Conservation (phyloP, 202 grass and related monocot genomes). For the Setaria viridis region DNA sequence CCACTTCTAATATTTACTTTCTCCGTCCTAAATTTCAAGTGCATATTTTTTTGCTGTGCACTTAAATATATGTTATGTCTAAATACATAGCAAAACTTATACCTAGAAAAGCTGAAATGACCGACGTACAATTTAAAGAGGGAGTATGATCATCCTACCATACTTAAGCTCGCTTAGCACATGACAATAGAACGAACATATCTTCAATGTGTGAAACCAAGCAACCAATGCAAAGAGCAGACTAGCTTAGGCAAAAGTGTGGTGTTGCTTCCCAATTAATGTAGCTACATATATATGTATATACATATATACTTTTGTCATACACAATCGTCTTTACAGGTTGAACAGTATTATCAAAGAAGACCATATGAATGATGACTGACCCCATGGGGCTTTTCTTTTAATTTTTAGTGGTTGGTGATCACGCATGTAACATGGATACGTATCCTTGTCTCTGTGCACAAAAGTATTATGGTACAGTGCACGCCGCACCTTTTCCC, state of each 20-base stretch:
- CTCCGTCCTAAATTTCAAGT: no score
- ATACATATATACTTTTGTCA: constrained; percentile 33
- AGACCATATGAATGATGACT: constrained; percentile 1
- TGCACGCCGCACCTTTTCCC: background rate
- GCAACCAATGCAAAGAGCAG: constrained; percentile 20
- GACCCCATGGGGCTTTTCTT: background rate
- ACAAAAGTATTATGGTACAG: constrained; percentile 15
- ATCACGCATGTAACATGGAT: constrained; percentile 35
- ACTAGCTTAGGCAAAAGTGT: constrained; percentile 36
- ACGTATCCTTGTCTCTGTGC: constrained; percentile 33
- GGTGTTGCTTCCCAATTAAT: constrained; percentile 48
- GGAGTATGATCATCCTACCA: background rate
- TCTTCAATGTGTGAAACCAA: constrained; percentile 36
- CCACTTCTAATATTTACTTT: no score
- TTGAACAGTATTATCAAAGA: constrained; percentile 17
- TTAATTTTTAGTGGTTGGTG: background rate
- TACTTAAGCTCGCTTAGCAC: constrained; percentile 31
- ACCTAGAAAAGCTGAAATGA: no score
- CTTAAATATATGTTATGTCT: no score
- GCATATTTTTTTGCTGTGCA: no score
- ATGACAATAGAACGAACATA: constrained; percentile 23
- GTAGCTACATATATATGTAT: background rate
- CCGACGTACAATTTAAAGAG: no score
- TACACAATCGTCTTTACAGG: constrained; percentile 39
- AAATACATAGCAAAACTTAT: no score